Conservation (phyloP, 2,329 filamentous ascomycete genomes). For the Colletotrichum sp. region DNA sequence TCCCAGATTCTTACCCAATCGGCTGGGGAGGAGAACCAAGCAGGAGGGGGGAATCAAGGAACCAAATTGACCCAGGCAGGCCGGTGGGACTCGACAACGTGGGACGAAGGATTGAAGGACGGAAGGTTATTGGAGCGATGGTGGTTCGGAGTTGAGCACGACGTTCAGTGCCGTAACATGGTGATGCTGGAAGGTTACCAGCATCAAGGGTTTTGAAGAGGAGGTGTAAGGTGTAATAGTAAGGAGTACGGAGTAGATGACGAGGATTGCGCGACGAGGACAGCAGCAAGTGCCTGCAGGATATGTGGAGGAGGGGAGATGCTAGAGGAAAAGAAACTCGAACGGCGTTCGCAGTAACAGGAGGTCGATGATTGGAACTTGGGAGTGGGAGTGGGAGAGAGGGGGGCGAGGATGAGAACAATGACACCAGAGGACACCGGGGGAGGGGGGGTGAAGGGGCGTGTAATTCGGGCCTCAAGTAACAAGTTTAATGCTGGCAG, state of each 20-base stretch:
- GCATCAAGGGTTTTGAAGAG: constrained; percentile 19
- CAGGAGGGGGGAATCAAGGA: constrained; percentile 4
- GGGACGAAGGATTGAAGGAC: constrained; percentile 3
- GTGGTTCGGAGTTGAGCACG: constrained; percentile 5
- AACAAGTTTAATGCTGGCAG: constrained; percentile 6
- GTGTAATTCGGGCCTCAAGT: constrained; percentile 1
- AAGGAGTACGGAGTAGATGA: constrained; percentile 1
- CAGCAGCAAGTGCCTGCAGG: constrained; percentile 13
- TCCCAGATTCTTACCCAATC: constrained; percentile 3
- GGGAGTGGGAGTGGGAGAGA: background rate
- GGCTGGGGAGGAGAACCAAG: constrained; percentile 1
- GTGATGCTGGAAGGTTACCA: constrained; percentile 6
- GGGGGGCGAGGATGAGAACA: background rate
- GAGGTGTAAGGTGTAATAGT: background rate
- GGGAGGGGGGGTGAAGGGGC: constrained; percentile 1
- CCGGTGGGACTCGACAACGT: constrained; percentile 17
- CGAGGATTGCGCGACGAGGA: constrained; percentile 15
- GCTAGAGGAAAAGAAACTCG: background rate
- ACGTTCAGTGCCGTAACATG: constrained; percentile 11
- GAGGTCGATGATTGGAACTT: background rate
- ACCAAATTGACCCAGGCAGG: background rate
- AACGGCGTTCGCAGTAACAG: background rate
- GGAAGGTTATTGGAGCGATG: constrained; percentile 8
- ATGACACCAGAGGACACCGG: background rate
- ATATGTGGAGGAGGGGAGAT: background rate